phyloP scores from a whole-genome alignment of 345 rosid species.

The sweet orange (Citrus sinensis) region DVS_A1.0 CM039169.1:4841501-4842000 shows the following conservation, averaged over 20 bases:
- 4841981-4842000: too few relatives aligned
- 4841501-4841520: not conserved
- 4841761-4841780: not conserved
- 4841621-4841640: not conserved
- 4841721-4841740: constrained; percentile 3
- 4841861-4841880: not conserved
- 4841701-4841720: not conserved
- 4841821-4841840: not conserved
- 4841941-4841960: not conserved
- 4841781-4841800: constrained; percentile 8
- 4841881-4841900: not conserved
- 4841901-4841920: not conserved
- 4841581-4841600: too few relatives aligned
- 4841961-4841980: too few relatives aligned
- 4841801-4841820: not conserved
- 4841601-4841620: not conserved
- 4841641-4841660: not conserved
- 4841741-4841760: constrained; percentile 13
- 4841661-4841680: not conserved
- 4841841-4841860: not conserved
- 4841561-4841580: not conserved
- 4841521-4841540: not conserved
- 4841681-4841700: constrained; percentile 9
- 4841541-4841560: not conserved
- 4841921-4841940: not conserved